Conservation (phyloP, 208 protist genomes). For the Trichomonas vaginalis region DNA sequence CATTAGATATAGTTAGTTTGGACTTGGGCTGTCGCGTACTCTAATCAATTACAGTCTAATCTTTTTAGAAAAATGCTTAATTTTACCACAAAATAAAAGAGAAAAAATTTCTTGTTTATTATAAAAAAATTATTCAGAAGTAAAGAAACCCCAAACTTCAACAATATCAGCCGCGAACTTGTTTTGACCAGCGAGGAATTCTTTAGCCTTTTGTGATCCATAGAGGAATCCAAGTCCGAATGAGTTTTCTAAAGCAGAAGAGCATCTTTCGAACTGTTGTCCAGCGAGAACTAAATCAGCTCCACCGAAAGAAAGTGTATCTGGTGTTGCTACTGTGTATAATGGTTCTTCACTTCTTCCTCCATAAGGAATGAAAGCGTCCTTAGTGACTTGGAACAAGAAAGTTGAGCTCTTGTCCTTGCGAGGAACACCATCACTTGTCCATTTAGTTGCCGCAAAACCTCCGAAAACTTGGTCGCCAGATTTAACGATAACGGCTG, state of each 20-base stretch:
- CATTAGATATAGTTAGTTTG: too few relatives aligned
- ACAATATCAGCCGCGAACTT: background rate
- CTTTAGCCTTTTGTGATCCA: background rate
- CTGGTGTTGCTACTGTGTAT: background rate
- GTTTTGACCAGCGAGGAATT: background rate
- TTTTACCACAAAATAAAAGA: too few relatives aligned
- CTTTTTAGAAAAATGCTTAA: too few relatives aligned
- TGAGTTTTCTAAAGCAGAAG: background rate
- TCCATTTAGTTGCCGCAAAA: background rate
- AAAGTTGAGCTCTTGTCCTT: background rate
- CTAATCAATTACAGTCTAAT: too few relatives aligned
- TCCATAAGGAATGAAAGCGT: background rate
- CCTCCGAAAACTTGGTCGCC: background rate
- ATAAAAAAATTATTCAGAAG: background rate
- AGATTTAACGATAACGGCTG: background rate
- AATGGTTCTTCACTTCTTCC: background rate
- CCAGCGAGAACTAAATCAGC: background rate
- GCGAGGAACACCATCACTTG: background rate
- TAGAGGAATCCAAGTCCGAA: background rate
- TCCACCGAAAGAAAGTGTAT: background rate
- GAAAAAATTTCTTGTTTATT: too few relatives aligned
- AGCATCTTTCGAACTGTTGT: background rate
- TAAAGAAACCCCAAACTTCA: slow-evolving; percentile 15
- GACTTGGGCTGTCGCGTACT: too few relatives aligned
- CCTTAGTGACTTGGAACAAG: background rate